These are phyloP conservation scores for Stenogyne calaminthoides DNA, from an alignment of 305 asterid genomes.

Conservation along the genomic window DNA sequence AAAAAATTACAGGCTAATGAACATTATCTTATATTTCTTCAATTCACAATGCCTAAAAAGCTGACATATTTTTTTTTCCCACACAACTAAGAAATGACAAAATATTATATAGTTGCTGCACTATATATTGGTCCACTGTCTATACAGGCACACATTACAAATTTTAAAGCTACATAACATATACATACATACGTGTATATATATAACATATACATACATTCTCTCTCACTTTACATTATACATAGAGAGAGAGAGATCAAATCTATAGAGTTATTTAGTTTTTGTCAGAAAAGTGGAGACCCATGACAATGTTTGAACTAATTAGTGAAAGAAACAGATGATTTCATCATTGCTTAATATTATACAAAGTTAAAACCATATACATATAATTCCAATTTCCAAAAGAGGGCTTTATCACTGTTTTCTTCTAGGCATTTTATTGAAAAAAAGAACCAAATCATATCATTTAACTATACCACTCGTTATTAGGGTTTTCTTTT, in stretches of 20 bases:
- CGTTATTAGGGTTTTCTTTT: conserved; percentile 63
- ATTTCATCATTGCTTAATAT: conserved; percentile 24
- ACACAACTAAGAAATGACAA: conserved; percentile 31
- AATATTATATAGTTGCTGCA: neutral
- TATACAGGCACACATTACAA: neutral
- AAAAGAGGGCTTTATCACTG: conserved; percentile 16
- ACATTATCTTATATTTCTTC: conserved; percentile 36
- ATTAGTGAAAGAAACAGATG: neutral
- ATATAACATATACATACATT: neutral
- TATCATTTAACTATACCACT: conserved; percentile 39
- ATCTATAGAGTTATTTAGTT: neutral
- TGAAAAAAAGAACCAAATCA: conserved; percentile 39
- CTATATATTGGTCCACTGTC: neutral
- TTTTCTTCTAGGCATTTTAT: conserved; percentile 15
- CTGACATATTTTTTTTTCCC: conserved; percentile 15
- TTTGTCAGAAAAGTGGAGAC: conserved; percentile 35
- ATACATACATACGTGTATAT: neutral
- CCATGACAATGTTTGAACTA: conserved; percentile 30
- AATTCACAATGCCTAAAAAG: conserved; percentile 41
- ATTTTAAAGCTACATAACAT: neutral
- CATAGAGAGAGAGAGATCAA: conserved; percentile 10
- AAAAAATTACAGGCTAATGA: no score
- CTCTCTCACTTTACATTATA: neutral
- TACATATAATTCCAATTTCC: neutral
- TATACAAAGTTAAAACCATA: neutral